Conservation (phyloP, 164 flowering plant species). For the Aristolochia contorta region DNA sequence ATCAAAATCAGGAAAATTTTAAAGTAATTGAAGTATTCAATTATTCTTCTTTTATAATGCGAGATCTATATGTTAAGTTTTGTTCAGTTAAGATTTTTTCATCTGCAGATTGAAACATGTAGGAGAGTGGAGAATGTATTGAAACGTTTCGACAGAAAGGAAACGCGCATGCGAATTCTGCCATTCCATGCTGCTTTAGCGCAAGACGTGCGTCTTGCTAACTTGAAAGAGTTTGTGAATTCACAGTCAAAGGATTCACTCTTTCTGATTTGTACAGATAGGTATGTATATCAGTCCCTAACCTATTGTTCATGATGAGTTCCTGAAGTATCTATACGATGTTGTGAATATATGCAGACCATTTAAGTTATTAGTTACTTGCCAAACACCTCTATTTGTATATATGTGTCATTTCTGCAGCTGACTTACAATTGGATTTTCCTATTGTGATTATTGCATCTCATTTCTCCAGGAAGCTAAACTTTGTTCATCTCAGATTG, state of each 20-base stretch:
- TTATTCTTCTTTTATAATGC: neutral
- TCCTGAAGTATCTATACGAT: no score
- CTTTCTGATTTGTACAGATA: slow-evolving; percentile 89
- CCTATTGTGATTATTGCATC: neutral
- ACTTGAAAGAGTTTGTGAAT: slow-evolving; percentile 62
- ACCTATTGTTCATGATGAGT: no score
- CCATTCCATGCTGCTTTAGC: slow-evolving; percentile 92
- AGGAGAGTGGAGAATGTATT: slow-evolving; percentile 85
- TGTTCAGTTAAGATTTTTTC: neutral
- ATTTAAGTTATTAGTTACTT: neutral
- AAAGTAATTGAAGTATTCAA: no score
- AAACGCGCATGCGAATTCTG: slow-evolving; percentile 37
- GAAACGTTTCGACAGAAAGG: slow-evolving; percentile 69
- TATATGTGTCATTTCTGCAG: no score
- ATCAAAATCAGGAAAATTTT: no score
- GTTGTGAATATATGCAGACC: neutral
- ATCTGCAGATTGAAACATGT: slow-evolving; percentile 91
- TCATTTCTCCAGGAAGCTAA: neutral
- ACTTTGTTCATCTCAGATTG: neutral
- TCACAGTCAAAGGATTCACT: slow-evolving; percentile 28
- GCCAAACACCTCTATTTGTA: neutral
- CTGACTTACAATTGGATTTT: no score
- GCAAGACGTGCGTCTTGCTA: slow-evolving; percentile 58
- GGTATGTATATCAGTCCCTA: slow-evolving; percentile 25
- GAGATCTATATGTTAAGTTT: neutral